A percentile compares a stretch with the other conserved stretches of the same genome.
These are phyloP conservation scores for Mycena filopes DNA, from an alignment of 768 basidiomycete species.

Conservation along the genomic window DNA sequence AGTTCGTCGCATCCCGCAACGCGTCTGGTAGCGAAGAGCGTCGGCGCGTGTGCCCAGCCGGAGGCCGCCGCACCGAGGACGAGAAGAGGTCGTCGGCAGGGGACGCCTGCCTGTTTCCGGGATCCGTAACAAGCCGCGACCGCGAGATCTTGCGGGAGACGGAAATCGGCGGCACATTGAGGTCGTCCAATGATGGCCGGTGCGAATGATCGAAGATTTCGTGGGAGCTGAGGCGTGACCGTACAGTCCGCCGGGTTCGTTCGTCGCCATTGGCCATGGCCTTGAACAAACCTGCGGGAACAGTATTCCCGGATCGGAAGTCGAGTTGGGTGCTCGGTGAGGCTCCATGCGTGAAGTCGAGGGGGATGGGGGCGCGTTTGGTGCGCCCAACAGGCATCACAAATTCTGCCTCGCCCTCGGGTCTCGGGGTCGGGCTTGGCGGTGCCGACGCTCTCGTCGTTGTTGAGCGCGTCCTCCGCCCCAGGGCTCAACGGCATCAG, in stretches of 20 bases:
- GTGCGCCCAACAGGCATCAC: slow-evolving; percentile 45
- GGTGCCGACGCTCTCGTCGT: slow-evolving; percentile 45
- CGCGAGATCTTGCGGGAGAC: slow-evolving; percentile 68
- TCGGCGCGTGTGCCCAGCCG: slow-evolving; percentile 50
- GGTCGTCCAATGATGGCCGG: slow-evolving; percentile 82
- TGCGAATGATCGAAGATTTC: slow-evolving; percentile 78
- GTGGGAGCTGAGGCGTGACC: slow-evolving; percentile 78
- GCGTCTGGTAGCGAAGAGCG: slow-evolving; percentile 69
- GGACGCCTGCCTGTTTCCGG: slow-evolving; percentile 46
- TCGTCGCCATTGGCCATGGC: slow-evolving; percentile 72
- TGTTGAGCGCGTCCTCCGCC: slow-evolving; percentile 41
- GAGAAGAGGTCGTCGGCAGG: slow-evolving; percentile 55
- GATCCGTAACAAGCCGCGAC: slow-evolving; percentile 68
- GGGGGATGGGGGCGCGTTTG: slow-evolving; percentile 80
- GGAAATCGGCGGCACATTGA: slow-evolving; percentile 72
- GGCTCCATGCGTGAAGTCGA: slow-evolving; percentile 71
- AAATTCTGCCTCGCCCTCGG: slow-evolving; percentile 38
- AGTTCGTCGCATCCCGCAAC: slow-evolving; percentile 56
- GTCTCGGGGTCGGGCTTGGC: slow-evolving; percentile 45
- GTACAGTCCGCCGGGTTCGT: slow-evolving; percentile 74
- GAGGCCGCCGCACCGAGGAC: slow-evolving; percentile 37
- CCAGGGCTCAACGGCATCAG: slow-evolving; percentile 30
- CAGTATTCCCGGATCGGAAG: slow-evolving; percentile 76
- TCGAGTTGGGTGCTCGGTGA: slow-evolving; percentile 49
- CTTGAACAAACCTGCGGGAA: slow-evolving; percentile 89